These are phyloP conservation scores for Pilaira anomala DNA, from an alignment of 192 early-diverging fungal genomes.

Conservation along the genomic window DNA sequence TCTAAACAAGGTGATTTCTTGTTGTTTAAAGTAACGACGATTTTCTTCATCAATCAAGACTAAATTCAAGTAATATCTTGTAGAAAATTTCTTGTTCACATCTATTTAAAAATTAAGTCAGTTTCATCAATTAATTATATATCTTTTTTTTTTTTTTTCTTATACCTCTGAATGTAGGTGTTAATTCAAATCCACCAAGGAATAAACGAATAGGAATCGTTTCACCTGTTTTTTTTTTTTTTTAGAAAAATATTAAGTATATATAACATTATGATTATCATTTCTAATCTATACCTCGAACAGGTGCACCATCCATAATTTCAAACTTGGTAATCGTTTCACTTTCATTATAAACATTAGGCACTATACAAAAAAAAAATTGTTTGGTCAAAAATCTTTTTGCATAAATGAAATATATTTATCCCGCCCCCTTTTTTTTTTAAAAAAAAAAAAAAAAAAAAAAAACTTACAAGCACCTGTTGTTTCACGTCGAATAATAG, in stretches of 20 bases:
- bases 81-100: constrained; percentile 98
- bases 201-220: constrained; percentile 97
- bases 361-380: constrained; percentile 44
- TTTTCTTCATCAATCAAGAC: constrained; percentile 98
- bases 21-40: constrained; percentile 97
- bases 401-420: no score
- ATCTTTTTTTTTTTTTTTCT: not conserved
- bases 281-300: constrained; percentile 51
- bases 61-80: constrained; percentile 94
- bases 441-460: no score
- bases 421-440: not conserved
- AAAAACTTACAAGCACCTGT: constrained; percentile 73
- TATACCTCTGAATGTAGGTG: constrained; percentile 82
- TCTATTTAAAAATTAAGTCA: not conserved
- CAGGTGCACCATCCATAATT: constrained; percentile 99
- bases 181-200: constrained; percentile 93
- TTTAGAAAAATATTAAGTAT: no score
- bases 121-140: not conserved
- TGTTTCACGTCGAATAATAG: constrained; percentile 95
- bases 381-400: no score
- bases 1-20: constrained; percentile 86
- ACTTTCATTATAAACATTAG: constrained; percentile 96
- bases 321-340: constrained; percentile 99
- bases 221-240: constrained; percentile 77
- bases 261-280: constrained; percentile 10